These are phyloP conservation scores for Globisporangium parvum DNA, from an alignment of 352 stramenopile genomes.

Conservation along the genomic window DNA sequence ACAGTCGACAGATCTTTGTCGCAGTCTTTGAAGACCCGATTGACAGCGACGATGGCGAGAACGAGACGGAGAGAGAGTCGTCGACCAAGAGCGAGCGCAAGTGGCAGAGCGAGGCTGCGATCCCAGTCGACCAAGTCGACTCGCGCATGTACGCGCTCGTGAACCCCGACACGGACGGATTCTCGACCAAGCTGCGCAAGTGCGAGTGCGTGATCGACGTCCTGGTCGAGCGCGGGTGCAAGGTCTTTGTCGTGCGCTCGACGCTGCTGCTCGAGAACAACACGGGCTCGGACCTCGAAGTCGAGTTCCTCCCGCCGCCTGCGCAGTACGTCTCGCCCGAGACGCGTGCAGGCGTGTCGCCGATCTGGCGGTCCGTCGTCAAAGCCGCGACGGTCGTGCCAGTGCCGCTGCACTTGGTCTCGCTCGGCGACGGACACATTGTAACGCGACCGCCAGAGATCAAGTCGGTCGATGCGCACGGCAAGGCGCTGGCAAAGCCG, in stretches of 20 bases:
- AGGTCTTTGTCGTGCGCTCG: constrained; percentile 82
- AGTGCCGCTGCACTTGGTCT: constrained; percentile 70
- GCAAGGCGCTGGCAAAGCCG: constrained; percentile 35
- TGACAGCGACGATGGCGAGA: constrained; percentile 32
- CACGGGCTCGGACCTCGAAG: constrained; percentile 72
- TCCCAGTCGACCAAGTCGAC: constrained; percentile 79
- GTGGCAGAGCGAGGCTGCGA: constrained; percentile 73
- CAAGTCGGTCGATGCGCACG: constrained; percentile 19
- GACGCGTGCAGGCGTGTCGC: constrained; percentile 21
- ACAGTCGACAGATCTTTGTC: constrained; percentile 60
- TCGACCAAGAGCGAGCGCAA: constrained; percentile 25
- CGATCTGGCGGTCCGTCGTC: constrained; percentile 67
- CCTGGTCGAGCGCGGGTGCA: constrained; percentile 78
- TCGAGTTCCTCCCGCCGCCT: constrained; percentile 73
- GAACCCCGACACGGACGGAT: constrained; percentile 46
- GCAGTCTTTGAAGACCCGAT: constrained; percentile 26
- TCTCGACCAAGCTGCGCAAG: constrained; percentile 44
- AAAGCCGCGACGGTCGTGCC: constrained; percentile 52
- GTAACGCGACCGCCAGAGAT: constrained; percentile 67
- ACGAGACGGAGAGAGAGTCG: constrained; percentile 22
- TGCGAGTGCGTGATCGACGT: constrained; percentile 87
- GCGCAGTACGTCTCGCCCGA: constrained; percentile 29
- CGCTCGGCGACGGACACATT: constrained; percentile 63
- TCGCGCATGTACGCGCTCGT: constrained; percentile 78
- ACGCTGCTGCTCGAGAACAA: constrained; percentile 81